phyloP scores from a whole-genome alignment of 495 filamentous ascomycete genomes.

The Eremomyces bilateralis region DNA sequence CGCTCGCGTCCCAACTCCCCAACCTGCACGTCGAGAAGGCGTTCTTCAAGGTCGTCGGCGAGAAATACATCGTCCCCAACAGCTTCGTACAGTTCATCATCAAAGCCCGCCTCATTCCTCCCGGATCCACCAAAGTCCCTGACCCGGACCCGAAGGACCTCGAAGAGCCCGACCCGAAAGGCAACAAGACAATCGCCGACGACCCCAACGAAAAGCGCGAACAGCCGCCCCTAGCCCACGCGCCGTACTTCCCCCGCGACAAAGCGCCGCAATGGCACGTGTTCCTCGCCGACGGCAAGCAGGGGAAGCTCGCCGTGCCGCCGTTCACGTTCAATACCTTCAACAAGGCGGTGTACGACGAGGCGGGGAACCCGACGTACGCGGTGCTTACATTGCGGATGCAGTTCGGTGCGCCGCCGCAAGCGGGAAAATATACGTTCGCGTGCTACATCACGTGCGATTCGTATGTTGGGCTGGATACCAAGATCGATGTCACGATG shows the following conservation, averaged over 20 bases:
- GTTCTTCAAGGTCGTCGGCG: conserved; percentile 95
- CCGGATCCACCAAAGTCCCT: conserved; percentile 52
- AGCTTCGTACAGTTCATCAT: conserved; percentile 84
- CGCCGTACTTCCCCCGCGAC: conserved; percentile 75
- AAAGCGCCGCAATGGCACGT: conserved; percentile 80
- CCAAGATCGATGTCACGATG: conserved; percentile 67
- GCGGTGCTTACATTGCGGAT: conserved; percentile 88
- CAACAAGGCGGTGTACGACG: conserved; percentile 61
- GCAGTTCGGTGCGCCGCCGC: conserved; percentile 90
- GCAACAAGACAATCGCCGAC: conserved; percentile 52
- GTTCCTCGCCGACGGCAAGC: conserved; percentile 81
- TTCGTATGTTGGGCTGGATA: conserved; percentile 82
- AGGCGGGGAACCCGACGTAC: conserved; percentile 59
- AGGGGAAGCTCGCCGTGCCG: conserved; percentile 84
- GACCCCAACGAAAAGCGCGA: conserved; percentile 37
- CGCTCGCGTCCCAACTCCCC: conserved; percentile 63
- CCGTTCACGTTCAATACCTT: conserved; percentile 81
- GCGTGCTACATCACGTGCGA: conserved; percentile 82
- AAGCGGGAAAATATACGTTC: conserved; percentile 80
- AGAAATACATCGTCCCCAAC: conserved; percentile 78
- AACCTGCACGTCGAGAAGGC: conserved; percentile 70
- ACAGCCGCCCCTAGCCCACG: conserved; percentile 63
- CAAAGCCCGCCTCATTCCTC: conserved; percentile 85
- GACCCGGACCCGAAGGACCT: conserved; percentile 85
- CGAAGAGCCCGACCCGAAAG: conserved; percentile 74